phyloP scores from a whole-genome alignment of 306 rosid species.

The Argentina anserina region DNA sequence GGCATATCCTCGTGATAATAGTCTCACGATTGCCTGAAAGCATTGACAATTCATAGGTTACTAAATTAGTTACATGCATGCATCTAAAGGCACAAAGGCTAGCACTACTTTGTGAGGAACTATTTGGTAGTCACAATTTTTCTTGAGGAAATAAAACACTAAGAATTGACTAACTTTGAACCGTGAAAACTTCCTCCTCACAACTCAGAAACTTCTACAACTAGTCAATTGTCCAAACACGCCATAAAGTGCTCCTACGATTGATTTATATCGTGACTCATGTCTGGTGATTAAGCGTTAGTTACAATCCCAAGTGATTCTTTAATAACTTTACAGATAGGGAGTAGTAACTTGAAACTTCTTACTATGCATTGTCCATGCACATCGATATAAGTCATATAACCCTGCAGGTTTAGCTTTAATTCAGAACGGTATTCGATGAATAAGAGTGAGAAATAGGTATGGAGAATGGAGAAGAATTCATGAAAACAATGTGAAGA shows the following conservation, averaged over 20 bases:
- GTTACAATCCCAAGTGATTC: not conserved
- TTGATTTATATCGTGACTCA: not conserved
- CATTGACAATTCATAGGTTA: not conserved
- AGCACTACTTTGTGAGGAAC: not conserved
- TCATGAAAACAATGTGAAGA: slow-evolving; percentile 3
- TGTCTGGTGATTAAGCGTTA: not conserved
- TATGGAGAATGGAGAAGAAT: slow-evolving; percentile 2
- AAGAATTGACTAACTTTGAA: not conserved
- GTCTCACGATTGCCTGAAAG: not conserved
- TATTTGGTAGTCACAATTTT: not conserved
- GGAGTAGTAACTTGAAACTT: not conserved
- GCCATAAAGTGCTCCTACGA: not conserved
- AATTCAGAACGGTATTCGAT: not conserved
- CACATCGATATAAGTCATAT: not conserved
- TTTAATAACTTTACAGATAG: not conserved
- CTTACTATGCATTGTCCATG: not conserved
- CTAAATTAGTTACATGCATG: not conserved
- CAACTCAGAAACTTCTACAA: not conserved
- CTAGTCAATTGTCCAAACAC: not conserved
- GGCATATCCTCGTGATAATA: not conserved
- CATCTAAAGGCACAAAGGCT: not conserved
- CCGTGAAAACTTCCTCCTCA: not conserved
- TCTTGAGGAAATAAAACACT: not conserved
- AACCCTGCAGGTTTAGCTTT: not conserved
- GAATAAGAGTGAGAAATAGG: not conserved